Evolutionary conservation across 2,329 filamentous ascomycete genomes (phyloP).

Genomic region (Nannizziopsis arthrosporioides): DNA sequence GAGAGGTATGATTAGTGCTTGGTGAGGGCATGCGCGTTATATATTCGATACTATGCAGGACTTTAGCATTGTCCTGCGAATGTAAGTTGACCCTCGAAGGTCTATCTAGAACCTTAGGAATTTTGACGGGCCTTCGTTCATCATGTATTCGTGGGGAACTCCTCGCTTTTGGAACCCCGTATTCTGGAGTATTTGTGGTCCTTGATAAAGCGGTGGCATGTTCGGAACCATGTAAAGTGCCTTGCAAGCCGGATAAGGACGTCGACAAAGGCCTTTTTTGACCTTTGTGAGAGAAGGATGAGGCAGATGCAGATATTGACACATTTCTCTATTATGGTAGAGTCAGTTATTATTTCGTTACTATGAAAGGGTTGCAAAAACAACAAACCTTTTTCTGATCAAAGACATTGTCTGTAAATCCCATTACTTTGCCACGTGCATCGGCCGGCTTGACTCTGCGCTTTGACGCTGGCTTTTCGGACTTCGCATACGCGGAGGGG

Average conservation of each 20-base stretch:
- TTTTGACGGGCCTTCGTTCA: conserved; percentile 3
- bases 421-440: conserved; percentile 24
- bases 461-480: conserved; percentile 25
- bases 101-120: not conserved
- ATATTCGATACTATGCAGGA: conserved; percentile 15
- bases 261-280: conserved; percentile 12
- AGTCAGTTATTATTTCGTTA: too few species aligned
- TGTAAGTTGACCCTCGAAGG: not conserved
- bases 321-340: not conserved
- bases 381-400: conserved; percentile 25
- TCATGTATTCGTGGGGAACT: not conserved
- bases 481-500: conserved; percentile 24
- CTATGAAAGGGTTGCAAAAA: too few species aligned
- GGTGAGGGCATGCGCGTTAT: conserved; percentile 15
- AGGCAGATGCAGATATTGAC: not conserved
- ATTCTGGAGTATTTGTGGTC: not conserved
- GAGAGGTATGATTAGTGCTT: conserved; percentile 10
- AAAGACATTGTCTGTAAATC: conserved; percentile 30
- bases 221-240: not conserved
- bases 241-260: not conserved
- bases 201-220: not conserved
- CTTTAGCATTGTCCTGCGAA: conserved; percentile 5
- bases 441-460: conserved; percentile 25
- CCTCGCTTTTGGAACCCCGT: not conserved
- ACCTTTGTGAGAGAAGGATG: conserved; percentile 5